Percentiles rank a stretch among this genome's conserved stretches.
Evolutionary conservation across 1,284 basidiomycete genomes (phyloP).

Genomic region (Ceratobasidium theobromae): DNA sequence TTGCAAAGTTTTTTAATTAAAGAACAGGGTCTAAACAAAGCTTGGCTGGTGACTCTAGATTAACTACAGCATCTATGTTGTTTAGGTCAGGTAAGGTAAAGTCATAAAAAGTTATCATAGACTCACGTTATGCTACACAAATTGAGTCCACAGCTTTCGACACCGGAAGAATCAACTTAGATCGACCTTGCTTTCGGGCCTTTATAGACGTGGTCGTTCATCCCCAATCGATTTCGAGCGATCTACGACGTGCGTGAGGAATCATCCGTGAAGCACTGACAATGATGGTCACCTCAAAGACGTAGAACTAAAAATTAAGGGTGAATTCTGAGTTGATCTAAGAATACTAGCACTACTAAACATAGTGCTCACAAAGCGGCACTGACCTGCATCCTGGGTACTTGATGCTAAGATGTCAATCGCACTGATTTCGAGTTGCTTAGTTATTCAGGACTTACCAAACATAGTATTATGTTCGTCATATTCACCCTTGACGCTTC

Average conservation of each 20-base stretch:
- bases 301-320: conserved; percentile 72
- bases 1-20: not conserved
- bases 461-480: conserved; percentile 94
- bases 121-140: not conserved
- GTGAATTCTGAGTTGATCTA: not conserved
- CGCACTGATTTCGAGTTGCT: not conserved
- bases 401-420: conserved; percentile 43
- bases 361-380: no score
- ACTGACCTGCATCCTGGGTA: conserved; percentile 72
- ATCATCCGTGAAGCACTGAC: not conserved
- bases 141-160: not conserved
- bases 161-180: no score
- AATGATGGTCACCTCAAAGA: conserved; percentile 66
- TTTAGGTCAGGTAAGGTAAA: not conserved
- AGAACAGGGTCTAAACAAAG: not conserved
- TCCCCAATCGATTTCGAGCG: conserved; percentile 84
- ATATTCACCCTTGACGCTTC: conserved; percentile 80
- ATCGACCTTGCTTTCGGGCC: conserved; percentile 74
- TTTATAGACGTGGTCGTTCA: conserved; percentile 90
- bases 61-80: not conserved
- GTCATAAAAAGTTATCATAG: not conserved
- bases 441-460: conserved; percentile 53
- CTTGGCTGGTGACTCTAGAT: not conserved
- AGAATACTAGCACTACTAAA: conserved; percentile 21
- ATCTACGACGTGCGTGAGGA: conserved; percentile 56